Percentiles rank a stretch among this genome's conserved stretches.
Conservation (phyloP, 371 early-diverging fungal species). For the Smittium mucronatum region DNA sequence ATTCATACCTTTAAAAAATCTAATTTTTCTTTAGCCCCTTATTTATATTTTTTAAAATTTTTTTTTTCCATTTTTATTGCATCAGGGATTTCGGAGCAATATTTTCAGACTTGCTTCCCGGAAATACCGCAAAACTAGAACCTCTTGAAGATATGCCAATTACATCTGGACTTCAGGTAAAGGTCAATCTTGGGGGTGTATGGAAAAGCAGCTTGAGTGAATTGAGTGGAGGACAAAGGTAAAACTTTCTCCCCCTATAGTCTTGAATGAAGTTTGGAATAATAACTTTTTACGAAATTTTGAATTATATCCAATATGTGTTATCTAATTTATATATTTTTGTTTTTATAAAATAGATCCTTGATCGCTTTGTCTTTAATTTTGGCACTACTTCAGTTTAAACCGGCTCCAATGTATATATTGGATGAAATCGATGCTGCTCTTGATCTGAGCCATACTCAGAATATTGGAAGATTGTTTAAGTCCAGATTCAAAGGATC, state of each 20-base stretch:
- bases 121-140: constrained; percentile 76
- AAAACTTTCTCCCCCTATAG: too few relatives aligned
- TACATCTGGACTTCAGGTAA: constrained; percentile 83
- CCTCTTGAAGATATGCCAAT: constrained; percentile 69
- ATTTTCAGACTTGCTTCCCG: constrained; percentile 86
- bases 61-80: constrained; percentile 1
- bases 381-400: constrained; percentile 92
- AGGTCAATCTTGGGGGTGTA: constrained; percentile 90
- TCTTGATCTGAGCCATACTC: constrained; percentile 96
- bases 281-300: too few relatives aligned
- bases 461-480: constrained; percentile 96
- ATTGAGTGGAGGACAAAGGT: constrained; percentile 97
- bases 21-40: constrained; percentile 9
- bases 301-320: too few relatives aligned
- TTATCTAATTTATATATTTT: too few relatives aligned
- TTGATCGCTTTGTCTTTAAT: constrained; percentile 87
- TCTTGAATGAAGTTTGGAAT: too few relatives aligned
- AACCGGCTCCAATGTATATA: constrained; percentile 99
- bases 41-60: constrained; percentile 4
- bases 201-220: constrained; percentile 97
- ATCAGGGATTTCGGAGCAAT: constrained; percentile 84
- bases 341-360: constrained; percentile 20
- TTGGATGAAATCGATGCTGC: constrained; percentile 99
- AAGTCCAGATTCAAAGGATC: constrained; percentile 91
- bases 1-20: constrained; percentile 12